These are phyloP conservation scores for Liquidambar formosana DNA, from an alignment of 164 flowering plant species.

Conservation along the genomic window DNA sequence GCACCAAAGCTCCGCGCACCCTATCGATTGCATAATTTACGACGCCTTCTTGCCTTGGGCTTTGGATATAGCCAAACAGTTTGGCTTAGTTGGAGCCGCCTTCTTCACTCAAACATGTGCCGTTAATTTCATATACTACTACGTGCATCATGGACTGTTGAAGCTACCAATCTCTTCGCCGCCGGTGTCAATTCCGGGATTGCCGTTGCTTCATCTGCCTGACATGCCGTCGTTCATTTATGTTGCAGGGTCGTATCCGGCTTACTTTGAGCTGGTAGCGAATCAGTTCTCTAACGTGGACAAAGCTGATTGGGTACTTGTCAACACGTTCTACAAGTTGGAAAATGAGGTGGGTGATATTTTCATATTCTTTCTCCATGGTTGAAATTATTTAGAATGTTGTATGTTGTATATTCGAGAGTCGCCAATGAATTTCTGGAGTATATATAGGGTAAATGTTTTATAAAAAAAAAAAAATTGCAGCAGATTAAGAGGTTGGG, in stretches of 20 bases:
- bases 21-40: conserved; percentile 36
- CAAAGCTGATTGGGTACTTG: conserved; percentile 37
- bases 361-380: too few species aligned
- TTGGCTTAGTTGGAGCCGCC: conserved; percentile 25
- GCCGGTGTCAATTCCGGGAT: conserved; percentile 21
- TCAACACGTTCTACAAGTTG: conserved; percentile 36
- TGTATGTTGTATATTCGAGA: too few species aligned
- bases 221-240: conserved; percentile 37
- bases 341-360: conserved; percentile 32
- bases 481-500: too few species aligned
- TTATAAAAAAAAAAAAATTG: too few species aligned
- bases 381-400: too few species aligned
- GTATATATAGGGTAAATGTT: too few species aligned
- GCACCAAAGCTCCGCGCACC: conserved; percentile 3
- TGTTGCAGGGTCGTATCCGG: conserved; percentile 27
- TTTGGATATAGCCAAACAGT: conserved; percentile 25
- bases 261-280: conserved; percentile 31
- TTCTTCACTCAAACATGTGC: conserved; percentile 38
- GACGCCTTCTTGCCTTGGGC: conserved; percentile 52
- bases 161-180: conserved; percentile 13
- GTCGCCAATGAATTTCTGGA: too few species aligned
- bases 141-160: conserved; percentile 12
- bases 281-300: conserved; percentile 29
- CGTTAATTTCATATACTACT: conserved; percentile 30
- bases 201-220: conserved; percentile 26